Conservation (phyloP, 306 rosid species). For the Vachellia pachyceras region DNA sequence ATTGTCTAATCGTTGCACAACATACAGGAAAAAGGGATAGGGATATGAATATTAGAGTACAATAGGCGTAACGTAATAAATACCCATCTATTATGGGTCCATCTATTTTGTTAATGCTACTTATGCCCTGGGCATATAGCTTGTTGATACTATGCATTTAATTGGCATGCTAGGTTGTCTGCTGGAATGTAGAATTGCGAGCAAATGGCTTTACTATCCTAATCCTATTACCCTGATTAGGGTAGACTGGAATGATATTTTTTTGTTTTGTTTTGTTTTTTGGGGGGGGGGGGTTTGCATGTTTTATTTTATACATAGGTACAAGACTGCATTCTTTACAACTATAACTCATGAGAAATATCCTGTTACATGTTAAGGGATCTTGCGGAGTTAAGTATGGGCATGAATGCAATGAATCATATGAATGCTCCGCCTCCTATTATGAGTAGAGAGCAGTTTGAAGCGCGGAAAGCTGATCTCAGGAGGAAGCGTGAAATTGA, state of each 20-base stretch:
- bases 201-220: too few species aligned
- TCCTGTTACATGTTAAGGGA: slow-evolving; percentile 62
- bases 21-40: neutral
- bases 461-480: slow-evolving; percentile 85
- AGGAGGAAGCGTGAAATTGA: slow-evolving; percentile 94
- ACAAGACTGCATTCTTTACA: neutral
- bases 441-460: slow-evolving; percentile 96
- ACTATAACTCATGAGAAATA: slow-evolving; percentile 20
- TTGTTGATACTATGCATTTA: slow-evolving; percentile 9
- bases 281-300: too few species aligned
- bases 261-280: too few species aligned
- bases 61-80: neutral
- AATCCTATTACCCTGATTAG: too few species aligned
- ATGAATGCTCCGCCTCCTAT: slow-evolving; percentile 73
- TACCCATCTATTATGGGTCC: too few species aligned
- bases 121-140: neutral
- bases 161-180: neutral
- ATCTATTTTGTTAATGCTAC: neutral
- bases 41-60: neutral
- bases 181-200: too few species aligned
- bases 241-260: too few species aligned
- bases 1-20: neutral
- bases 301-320: too few species aligned
- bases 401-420: slow-evolving; percentile 58
- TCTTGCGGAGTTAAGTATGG: slow-evolving; percentile 87